Evolutionary conservation across 768 basidiomycete species (phyloP), one percentile per base, ranked within the genome.

Genomic region (Lentinula edodes): DNA sequence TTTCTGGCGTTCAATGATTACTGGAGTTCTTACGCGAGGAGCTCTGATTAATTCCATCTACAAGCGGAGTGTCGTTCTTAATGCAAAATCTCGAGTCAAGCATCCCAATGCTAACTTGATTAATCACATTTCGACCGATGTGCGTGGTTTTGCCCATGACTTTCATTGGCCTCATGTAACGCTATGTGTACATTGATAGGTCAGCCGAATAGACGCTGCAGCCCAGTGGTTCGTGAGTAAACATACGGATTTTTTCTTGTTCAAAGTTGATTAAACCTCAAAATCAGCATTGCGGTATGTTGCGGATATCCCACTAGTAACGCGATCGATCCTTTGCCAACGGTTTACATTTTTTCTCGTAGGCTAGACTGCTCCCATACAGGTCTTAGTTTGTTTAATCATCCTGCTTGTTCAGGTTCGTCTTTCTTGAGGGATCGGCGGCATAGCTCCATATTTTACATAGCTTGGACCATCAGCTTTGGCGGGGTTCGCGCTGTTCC

Each of bases 361-460:
- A 76, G 85, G 78, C 68, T 88, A 87, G 87, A 88, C 87, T 0
- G 85, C 86, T 2, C 87, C 87, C 1, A 86, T 88, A 32, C 87
- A 89, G 72, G 79, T 84, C 18, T 74, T 73, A 0, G 74, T 88
- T 52, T 86, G 84, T 62, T 69, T 88, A 38, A 80, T 84, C 52
- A 82, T 88, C 56, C 73, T 88, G n/a, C 69, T 84, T 9, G 76
- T 80, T 9, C 78, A 86, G 73, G 86, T 85, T 61, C 34, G 43
- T 42, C n/a, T 16, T 20, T 28, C 18, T 7, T 46, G 5, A 42
- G 12, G 13, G 0, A 7, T 42, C 0, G 36, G 74, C 69, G 23
- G 23, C 34, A 42, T 13, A 1, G 8, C 6, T 16, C 9, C 36
- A 15, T 65, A 53, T 9, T 48, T 18, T 56, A 16, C 51, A 1